Base-by-base conservation (phyloP, 2,329 filamentous ascomycete species). In the Cladosporium oxysporum region DNA sequence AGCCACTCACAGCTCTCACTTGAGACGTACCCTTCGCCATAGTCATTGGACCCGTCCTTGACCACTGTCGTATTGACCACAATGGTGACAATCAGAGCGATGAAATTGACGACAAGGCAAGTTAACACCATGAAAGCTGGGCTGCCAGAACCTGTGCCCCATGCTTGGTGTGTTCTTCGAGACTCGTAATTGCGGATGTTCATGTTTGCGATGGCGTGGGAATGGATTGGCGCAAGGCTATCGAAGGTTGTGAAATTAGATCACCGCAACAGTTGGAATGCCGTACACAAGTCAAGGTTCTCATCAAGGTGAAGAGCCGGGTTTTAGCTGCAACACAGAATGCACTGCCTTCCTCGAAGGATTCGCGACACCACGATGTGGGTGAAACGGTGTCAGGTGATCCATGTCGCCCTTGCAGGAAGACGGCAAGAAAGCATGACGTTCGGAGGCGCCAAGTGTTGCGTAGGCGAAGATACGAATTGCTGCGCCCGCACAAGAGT, bases 161-260 rank as follows among this genome's bases (percentile, higher is more conserved):
- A 63, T 16, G 61, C 61, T 35, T 29, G 50, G 26, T 63, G 61
- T 18, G 61, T 63, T 23, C 18, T 26, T 52, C 61, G 61, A 47
- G 61, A 63, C 47, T 63, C 61, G 18, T 52, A 63, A n/a, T 63
- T 52, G 61, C 61, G 61, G 37, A 63, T 31, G 50, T 44, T 63
- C 50, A 63, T 63, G 31, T 41, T 55, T 53, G 49, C 49, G 31
- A 29, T 35, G 31, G 47, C 29, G 28, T 44, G n/a, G 37, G 18
- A 18, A n/a, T 44, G 37, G 21, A 10, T 26, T 10, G 23, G n/a
- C 8, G n/a, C n/a, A 12, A 23, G 4, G 8, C n/a, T 47, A n/a
- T 47, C n/a, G 18, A 21, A 47, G 2, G 41, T 7, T 47, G 41
- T 47, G 5, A n/a, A 47, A 12, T 21, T 21, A 12, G n/a, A n/a